phyloP scores from a whole-genome alignment of 2,329 filamentous ascomycete species.

The Diaporthe vaccinii region DNA sequence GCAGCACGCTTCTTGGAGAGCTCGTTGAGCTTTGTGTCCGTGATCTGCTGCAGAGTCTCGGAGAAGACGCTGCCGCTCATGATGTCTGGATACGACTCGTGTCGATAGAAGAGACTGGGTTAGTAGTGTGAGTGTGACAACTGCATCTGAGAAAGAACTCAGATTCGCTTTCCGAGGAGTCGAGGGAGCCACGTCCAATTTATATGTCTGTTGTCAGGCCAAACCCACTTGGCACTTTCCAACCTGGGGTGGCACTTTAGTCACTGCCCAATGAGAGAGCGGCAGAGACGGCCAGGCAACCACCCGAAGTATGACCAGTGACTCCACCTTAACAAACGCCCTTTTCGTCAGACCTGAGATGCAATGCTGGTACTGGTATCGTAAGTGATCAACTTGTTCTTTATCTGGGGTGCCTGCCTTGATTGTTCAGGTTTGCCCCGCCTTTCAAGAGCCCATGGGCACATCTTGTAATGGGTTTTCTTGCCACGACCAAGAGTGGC shows the following conservation, averaged over 20 bases:
- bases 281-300: not conserved
- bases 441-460: too few relatives aligned
- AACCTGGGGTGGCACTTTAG: conserved; percentile 1
- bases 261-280: conserved; percentile 20
- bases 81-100: not conserved
- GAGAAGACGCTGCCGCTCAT: conserved; percentile 55
- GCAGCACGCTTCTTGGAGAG: conserved; percentile 55
- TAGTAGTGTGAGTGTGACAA: not conserved
- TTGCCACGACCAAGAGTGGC: not conserved
- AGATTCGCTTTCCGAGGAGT: not conserved
- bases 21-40: conserved; percentile 59
- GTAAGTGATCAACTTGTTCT: not conserved
- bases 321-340: conserved; percentile 4
- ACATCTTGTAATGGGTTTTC: not conserved
- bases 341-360: not conserved
- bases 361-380: not conserved
- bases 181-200: not conserved
- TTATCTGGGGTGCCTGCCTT: too few relatives aligned
- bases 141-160: not conserved
- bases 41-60: conserved; percentile 58
- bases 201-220: not conserved
- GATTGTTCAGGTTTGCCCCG: not conserved
- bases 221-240: conserved; percentile 16
- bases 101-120: not conserved
- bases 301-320: not conserved